Base-by-base conservation (phyloP, 495 filamentous ascomycete genomes). In the Aspergillus sparsus region DNA sequence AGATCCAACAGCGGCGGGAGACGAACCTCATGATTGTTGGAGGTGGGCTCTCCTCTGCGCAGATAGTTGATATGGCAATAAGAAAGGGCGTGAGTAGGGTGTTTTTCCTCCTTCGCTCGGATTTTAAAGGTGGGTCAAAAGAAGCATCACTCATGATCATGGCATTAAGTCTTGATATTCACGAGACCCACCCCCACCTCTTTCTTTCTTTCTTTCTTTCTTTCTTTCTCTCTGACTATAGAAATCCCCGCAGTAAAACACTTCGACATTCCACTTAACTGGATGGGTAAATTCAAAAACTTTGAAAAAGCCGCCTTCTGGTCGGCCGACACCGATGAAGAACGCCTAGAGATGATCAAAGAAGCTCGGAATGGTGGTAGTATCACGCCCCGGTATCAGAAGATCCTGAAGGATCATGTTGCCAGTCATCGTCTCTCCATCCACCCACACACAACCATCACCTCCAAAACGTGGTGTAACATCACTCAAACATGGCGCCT, bases 231-330 rank as follows among this genome's bases (percentile, higher is more conserved):
- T 27, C 21, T 27, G 21, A 27, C 21, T 27, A 47, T 7, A 15
- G 6, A 16, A 18, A n/a, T 21, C 33, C 35, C 11, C 8, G 2
- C 13, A 78, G 79, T 87, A 41, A 87, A 87, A 63, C 82, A 83
- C 57, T 87, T 89, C 61, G 85, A 89, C 62, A 73, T 87, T 60
- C 79, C 79, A 57, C 73, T 89, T 12, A 75, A 74, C 34, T 89
- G 86, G 86, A 82, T 89, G 68, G 83, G 83, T 31, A 89, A 89
- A 61, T 87, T 83, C 64, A 81, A 82, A n/a, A 87, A 87, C 68
- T 78, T 75, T 66, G 79, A 85, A 58, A 83, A 86, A 59, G 80
- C 86, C 31, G 74, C 76, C 3, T 89, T 87, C 64, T 87, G 84
- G 83, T 81, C 79, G 7, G 80, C 82, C 15, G 82, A 85, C 46